phyloP scores from a whole-genome alignment of 2,329 filamentous ascomycete genomes.

The Plenodomus tracheiphilus region DNA sequence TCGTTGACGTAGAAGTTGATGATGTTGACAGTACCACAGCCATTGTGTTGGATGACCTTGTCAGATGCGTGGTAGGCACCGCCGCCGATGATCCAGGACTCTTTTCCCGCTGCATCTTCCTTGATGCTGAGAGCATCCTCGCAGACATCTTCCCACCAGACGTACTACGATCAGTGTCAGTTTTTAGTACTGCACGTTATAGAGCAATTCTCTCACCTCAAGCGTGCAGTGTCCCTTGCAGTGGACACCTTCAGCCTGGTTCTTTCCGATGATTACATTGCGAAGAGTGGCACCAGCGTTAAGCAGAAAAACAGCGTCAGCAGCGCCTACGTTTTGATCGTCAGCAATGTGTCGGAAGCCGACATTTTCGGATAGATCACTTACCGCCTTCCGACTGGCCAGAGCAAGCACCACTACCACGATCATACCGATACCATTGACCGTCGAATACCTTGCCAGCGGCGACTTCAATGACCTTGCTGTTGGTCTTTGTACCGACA shows the following conservation, averaged over 20 bases:
- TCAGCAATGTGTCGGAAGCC: not conserved
- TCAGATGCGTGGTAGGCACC: constrained; percentile 43
- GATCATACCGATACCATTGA: constrained; percentile 30
- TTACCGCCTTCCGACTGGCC: constrained; percentile 24
- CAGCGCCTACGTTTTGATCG: constrained; percentile 15
- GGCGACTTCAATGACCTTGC: constrained; percentile 27
- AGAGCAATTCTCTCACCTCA: constrained; percentile 16
- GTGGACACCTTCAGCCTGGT: constrained; percentile 57
- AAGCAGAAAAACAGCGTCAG: constrained; percentile 56
- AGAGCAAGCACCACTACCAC: constrained; percentile 29
- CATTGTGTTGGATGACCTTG: constrained; percentile 49
- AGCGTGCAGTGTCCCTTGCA: constrained; percentile 53
- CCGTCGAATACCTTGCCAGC: constrained; percentile 30
- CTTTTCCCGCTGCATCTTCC: constrained; percentile 30
- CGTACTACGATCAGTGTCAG: not conserved
- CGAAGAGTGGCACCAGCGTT: constrained; percentile 53
- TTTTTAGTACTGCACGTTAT: not conserved
- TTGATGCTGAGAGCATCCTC: constrained; percentile 44
- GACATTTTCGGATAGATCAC: not conserved
- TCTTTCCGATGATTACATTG: constrained; percentile 58
- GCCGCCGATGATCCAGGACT: constrained; percentile 46
- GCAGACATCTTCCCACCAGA: constrained; percentile 46
- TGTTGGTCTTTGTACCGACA: constrained; percentile 30
- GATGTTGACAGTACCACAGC: constrained; percentile 44
- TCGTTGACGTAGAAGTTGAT: constrained; percentile 39